These are phyloP conservation scores for Fusarium longipes DNA, from an alignment of 2,329 filamentous ascomycete species.

Conservation along the genomic window DNA sequence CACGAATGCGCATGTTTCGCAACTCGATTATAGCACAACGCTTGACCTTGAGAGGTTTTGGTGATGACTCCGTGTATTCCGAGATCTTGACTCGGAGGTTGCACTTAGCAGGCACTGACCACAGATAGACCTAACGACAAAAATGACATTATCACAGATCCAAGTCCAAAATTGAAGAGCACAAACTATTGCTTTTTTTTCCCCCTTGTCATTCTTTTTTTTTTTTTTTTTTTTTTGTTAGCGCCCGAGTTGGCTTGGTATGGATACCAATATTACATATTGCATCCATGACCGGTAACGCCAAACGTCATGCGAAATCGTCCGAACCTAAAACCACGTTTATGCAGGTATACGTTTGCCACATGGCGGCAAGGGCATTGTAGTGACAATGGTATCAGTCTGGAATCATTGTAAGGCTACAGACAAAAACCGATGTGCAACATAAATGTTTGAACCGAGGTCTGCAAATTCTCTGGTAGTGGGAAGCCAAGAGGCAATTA, in stretches of 20 bases:
- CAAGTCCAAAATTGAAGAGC: conserved; percentile 14
- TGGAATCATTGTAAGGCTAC: not conserved
- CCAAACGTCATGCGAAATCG: conserved; percentile 17
- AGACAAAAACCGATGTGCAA: conserved; percentile 12
- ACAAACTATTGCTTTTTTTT: not conserved
- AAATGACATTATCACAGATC: conserved; percentile 3
- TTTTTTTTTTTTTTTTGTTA: not conserved
- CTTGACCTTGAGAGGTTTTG: not conserved
- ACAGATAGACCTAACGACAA: not conserved
- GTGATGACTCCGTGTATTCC: conserved; percentile 2
- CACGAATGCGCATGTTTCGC: conserved; percentile 17
- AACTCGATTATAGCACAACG: not conserved
- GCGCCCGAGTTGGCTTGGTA: conserved; percentile 3
- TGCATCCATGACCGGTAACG: not conserved
- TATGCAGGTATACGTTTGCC: conserved; percentile 30
- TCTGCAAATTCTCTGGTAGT: not conserved
- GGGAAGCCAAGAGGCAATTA: not conserved
- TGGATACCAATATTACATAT: not conserved
- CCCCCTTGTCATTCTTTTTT: too few species aligned
- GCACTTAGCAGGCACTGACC: not conserved
- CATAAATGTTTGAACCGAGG: not conserved
- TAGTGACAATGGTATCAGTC: not conserved
- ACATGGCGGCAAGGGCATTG: conserved; percentile 35
- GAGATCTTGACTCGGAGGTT: conserved; percentile 4
- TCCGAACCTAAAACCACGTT: conserved; percentile 22